Evolutionary conservation across 75 land plant genomes (phyloP).

Genomic region (Sequoiadendron giganteum): DNA sequence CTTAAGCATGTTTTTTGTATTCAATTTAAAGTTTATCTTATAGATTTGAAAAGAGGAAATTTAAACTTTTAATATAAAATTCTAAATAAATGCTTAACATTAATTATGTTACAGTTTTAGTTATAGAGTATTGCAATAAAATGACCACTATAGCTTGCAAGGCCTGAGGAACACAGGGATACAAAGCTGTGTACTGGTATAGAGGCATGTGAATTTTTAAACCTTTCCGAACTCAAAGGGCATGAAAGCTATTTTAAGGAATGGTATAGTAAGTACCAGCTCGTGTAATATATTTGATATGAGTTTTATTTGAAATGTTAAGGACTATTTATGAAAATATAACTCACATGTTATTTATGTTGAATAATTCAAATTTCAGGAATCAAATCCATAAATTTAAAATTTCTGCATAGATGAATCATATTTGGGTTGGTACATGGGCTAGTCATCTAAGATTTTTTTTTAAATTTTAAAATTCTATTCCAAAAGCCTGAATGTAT

Average conservation of each 20-base stretch:
- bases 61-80: background rate
- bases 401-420: background rate
- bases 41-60: background rate
- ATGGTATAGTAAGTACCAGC: background rate
- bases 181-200: background rate
- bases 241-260: background rate
- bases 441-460: background rate
- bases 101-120: background rate
- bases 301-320: background rate
- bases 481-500: background rate
- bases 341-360: background rate
- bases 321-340: background rate
- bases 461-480: background rate
- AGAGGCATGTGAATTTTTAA: background rate
- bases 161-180: background rate
- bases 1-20: background rate
- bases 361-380: background rate
- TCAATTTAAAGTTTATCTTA: background rate
- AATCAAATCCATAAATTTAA: background rate
- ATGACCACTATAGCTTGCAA: background rate
- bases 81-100: background rate
- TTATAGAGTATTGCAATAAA: background rate
- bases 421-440: background rate
- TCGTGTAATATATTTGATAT: background rate
- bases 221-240: background rate